Evolutionary conservation across 116 monocot genomes (phyloP).

Genomic region (Zostera marina): DNA sequence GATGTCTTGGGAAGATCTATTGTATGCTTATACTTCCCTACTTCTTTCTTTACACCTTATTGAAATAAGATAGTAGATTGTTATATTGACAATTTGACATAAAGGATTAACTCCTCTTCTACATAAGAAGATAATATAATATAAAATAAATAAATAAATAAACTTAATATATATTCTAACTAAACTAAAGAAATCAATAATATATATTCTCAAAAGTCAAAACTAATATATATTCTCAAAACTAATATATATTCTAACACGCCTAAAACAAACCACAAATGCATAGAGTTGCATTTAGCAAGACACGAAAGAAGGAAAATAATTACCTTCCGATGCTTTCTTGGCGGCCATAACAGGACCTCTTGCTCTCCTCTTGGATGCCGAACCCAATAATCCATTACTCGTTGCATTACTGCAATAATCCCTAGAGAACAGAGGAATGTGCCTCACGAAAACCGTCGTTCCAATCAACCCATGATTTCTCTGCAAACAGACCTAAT

Average conservation of each 20-base stretch:
- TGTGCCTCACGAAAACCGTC: constrained; percentile 4
- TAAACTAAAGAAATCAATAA: too few species aligned
- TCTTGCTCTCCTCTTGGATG: constrained; percentile 49
- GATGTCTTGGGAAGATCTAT: constrained; percentile 83
- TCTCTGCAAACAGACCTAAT: constrained; percentile 24
- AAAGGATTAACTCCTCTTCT: not conserved
- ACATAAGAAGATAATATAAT: not conserved
- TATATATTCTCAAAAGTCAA: too few species aligned
- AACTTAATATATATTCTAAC: not conserved
- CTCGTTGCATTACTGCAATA: constrained; percentile 11
- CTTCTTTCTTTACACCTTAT: constrained; percentile 28
- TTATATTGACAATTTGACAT: too few species aligned
- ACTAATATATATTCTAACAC: too few species aligned
- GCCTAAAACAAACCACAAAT: not conserved
- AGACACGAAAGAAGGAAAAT: not conserved
- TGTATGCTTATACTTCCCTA: constrained; percentile 89
- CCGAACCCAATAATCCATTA: constrained; percentile 5
- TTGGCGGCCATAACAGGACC: constrained; percentile 83
- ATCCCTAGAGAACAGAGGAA: constrained; percentile 10
- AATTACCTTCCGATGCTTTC: constrained; percentile 59
- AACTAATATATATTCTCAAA: too few species aligned
- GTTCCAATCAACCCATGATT: constrained; percentile 6
- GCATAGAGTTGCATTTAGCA: not conserved
- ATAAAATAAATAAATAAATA: not conserved
- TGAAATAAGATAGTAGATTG: not conserved